Evolutionary conservation across 768 basidiomycete species (phyloP), one percentile per base, ranked within the genome.

Genomic region (Phanerochaete carnosa): DNA sequence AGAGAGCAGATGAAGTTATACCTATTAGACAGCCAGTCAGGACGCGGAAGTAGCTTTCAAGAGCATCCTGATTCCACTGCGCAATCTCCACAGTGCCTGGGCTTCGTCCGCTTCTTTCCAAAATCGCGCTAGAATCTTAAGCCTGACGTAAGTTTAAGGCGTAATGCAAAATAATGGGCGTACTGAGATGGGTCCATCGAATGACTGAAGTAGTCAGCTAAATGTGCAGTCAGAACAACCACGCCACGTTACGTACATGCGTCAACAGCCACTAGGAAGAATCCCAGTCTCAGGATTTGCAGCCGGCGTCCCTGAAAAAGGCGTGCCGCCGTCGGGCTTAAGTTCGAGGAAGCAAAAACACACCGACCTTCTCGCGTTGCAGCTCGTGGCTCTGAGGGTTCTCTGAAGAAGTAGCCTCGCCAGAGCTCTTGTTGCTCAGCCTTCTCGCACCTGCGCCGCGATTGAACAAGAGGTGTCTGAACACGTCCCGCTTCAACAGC

Each of bases 401-500:
- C 29, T 29, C 33, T 32, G 29, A 13, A 9, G 22, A n/a, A 13
- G 37, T 43, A 54, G 61, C 19, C 16, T 35, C 55, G n/a, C 28
- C 39, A 9, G 15, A 29, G 45, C 30, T n/a, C 52, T 43, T 57
- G 39, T 60, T 72, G 43, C 58, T 69, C 65, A 35, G 76, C 73
- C 64, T 77, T 79, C 86, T 76, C 0, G 91, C 89, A 52, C 83
- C 82, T 0, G 85, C 75, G 4, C 88, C 90, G 50, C 90, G 79
- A 68, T 95, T 95, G 67, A 89, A 94, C 30, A 94, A 74, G 19
- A 94, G 73, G 73, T 94, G 92, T 19, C 88, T 80, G 68, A 89
- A 94, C 2, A 94, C 92, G 13, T 84, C 92, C 37, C 88, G 75
- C 72, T 94, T 94, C 25, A 95, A 79, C 25, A 94, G 79, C 54